Base-by-base conservation (phyloP, 1,284 basidiomycete genomes). In the Grifola frondosa region DNA sequence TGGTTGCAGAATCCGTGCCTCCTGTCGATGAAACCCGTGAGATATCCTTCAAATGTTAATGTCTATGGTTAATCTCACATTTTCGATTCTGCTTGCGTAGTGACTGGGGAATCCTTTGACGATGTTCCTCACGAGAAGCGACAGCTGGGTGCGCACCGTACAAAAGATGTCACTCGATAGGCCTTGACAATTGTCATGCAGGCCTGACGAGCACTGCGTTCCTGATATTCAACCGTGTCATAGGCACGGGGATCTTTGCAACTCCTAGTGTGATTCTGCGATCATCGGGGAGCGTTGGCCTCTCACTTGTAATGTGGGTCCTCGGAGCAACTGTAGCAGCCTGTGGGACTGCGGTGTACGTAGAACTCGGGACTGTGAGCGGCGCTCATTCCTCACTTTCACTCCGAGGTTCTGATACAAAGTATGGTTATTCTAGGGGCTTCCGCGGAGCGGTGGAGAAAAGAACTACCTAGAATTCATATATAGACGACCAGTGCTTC, bases 231-330 rank as follows among this genome's bases (percentile, higher is more conserved):
- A 90, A 90, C 56, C 76, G 85, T 15, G 73, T 88, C 16, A 81
- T 89, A 26, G 86, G 87, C n/a, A 81, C 84, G 13, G 86, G 86
- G n/a, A 84, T 88, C 29, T 89, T 83, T 60, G 82, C 84, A 7
- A 84, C 84, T 0, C 82, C 86, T 0, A 80, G 81, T 36, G 74
- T 80, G 16, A 86, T 89, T 40, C 68, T 89, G 12, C 71, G 71
- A 25, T 72, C 79, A 0, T 78, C 80, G 0, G 85, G 84, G 28
- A 83, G 83, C 24, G 68, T 77, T 4, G 86, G 85, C 3, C 64
- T 84, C 29, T 70, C 80, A 0, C 68, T 87, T 17, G 52, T 80
- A 7, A 80, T 87, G 76, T 89, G 87, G 87, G 62, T 86, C 15
- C 58, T 85, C 9, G 87, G 87, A 9, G 74, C 83, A 21, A 55